Conservation (phyloP, 352 stramenopile species). For the Saprolegnia diclina region DNA sequence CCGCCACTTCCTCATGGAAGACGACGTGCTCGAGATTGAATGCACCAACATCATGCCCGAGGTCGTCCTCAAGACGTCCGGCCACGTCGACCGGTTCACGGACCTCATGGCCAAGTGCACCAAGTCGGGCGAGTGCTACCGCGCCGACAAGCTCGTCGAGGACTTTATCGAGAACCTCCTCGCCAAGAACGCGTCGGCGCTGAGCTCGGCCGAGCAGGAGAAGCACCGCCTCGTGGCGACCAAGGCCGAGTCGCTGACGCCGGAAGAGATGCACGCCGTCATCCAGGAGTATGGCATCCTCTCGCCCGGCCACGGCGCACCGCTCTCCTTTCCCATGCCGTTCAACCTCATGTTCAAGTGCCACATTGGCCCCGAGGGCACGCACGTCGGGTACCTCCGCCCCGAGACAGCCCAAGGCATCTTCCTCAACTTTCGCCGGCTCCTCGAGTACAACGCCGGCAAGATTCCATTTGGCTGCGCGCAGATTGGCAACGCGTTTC, state of each 20-base stretch:
- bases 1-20: constrained; percentile 97
- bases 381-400: constrained; percentile 94
- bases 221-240: constrained; percentile 90
- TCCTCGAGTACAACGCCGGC: constrained; percentile 97
- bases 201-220: constrained; percentile 80
- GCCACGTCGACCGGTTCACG: constrained; percentile 99
- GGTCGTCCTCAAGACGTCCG: constrained; percentile 96
- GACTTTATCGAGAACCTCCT: constrained; percentile 98
- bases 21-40: constrained; percentile 99
- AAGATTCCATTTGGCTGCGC: constrained; percentile 85
- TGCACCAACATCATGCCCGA: constrained; percentile 98
- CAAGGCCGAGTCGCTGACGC: constrained; percentile 97
- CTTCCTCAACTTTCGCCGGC: constrained; percentile 98
- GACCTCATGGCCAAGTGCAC: constrained; percentile 99
- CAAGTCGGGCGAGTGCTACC: constrained; percentile 96
- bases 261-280: constrained; percentile 94
- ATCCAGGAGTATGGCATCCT: constrained; percentile 94
- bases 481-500: constrained; percentile 86
- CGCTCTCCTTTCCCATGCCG: constrained; percentile 94
- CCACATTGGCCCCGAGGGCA: constrained; percentile 97
- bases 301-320: constrained; percentile 82
- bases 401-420: constrained; percentile 98
- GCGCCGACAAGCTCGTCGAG: constrained; percentile 99
- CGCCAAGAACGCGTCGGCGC: constrained; percentile 71
- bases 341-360: constrained; percentile 99